A percentile compares a stretch with the other conserved stretches of the same genome.
These are phyloP conservation scores for Brassica carinata DNA, from an alignment of 345 rosid genomes.

Conservation along the genomic window DNA sequence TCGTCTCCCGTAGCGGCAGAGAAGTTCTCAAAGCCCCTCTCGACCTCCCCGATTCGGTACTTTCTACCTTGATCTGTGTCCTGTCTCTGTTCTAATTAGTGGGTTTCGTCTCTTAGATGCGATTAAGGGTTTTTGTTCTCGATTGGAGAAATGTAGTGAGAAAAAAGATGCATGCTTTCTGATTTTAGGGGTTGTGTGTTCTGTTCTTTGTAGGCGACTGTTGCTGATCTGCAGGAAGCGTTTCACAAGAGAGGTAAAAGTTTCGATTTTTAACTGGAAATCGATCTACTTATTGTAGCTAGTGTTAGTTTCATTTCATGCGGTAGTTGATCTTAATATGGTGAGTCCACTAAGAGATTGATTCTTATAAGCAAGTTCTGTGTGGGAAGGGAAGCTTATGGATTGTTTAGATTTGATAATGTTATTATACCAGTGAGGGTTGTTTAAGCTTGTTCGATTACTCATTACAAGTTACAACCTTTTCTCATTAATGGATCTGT, in stretches of 20 bases:
- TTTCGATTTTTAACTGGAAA: slow-evolving; percentile 20
- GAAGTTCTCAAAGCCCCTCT: slow-evolving; percentile 79
- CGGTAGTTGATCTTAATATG: neutral
- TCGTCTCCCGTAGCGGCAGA: slow-evolving; percentile 85
- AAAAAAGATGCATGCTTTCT: slow-evolving; percentile 17
- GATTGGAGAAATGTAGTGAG: slow-evolving; percentile 16
- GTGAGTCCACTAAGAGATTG: neutral
- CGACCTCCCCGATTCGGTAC: slow-evolving; percentile 77
- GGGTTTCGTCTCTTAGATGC: neutral
- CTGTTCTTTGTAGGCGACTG: slow-evolving; percentile 67
- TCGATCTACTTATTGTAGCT: slow-evolving; percentile 22
- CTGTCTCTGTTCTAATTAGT: slow-evolving; percentile 10
- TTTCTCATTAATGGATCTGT: slow-evolving; percentile 3
- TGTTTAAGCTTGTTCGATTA: neutral
- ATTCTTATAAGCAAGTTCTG: slow-evolving; percentile 15
- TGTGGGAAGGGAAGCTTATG: slow-evolving; percentile 10
- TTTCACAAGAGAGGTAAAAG: slow-evolving; percentile 75
- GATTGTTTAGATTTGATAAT: slow-evolving; percentile 20
- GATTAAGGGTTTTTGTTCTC: neutral
- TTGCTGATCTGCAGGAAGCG: slow-evolving; percentile 90
- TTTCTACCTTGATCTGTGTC: slow-evolving; percentile 14
- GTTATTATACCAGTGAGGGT: neutral
- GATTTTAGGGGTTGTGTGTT: neutral
- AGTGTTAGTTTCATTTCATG: neutral
- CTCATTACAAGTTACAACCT: slow-evolving; percentile 5